A percentile compares a stretch with the other conserved stretches of the same genome.
Evolutionary conservation across 768 basidiomycete species (phyloP).

Genomic region (Agaricus blazei): DNA sequence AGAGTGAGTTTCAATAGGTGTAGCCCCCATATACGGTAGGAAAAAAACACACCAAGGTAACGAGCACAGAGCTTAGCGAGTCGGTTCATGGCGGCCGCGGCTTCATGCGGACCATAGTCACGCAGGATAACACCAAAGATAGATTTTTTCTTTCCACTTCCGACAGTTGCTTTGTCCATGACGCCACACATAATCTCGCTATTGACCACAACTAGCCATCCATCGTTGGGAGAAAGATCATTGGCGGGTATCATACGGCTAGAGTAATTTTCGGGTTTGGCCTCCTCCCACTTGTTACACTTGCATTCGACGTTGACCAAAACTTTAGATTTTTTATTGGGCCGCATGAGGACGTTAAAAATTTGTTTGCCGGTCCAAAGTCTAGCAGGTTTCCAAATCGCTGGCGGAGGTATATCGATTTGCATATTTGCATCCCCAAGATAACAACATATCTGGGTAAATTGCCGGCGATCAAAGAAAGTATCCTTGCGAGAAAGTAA

Average conservation of each 20-base stretch:
- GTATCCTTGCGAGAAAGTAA: conserved; percentile 89
- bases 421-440: conserved; percentile 87
- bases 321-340: conserved; percentile 77
- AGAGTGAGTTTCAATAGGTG: neutral
- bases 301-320: conserved; percentile 94
- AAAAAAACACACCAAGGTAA: conserved; percentile 64
- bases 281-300: conserved; percentile 86
- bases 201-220: conserved; percentile 95
- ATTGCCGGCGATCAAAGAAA: conserved; percentile 91
- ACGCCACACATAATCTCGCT: conserved; percentile 99
- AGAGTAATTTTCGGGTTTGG: conserved; percentile 57
- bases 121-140: conserved; percentile 97
- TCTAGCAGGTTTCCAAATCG: conserved; percentile 87
- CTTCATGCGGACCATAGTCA: conserved; percentile 94
- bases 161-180: conserved; percentile 97
- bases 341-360: conserved; percentile 96
- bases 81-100: conserved; percentile 92
- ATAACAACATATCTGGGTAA: conserved; percentile 95
- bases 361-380: conserved; percentile 99
- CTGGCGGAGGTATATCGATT: conserved; percentile 93
- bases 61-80: conserved; percentile 94
- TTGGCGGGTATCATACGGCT: conserved; percentile 54
- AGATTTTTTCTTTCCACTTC: conserved; percentile 98
- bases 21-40: neutral
- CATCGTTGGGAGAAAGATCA: conserved; percentile 95